Evolutionary conservation across 2,329 filamentous ascomycete genomes (phyloP).

Genomic region (Alternaria brassicae): DNA sequence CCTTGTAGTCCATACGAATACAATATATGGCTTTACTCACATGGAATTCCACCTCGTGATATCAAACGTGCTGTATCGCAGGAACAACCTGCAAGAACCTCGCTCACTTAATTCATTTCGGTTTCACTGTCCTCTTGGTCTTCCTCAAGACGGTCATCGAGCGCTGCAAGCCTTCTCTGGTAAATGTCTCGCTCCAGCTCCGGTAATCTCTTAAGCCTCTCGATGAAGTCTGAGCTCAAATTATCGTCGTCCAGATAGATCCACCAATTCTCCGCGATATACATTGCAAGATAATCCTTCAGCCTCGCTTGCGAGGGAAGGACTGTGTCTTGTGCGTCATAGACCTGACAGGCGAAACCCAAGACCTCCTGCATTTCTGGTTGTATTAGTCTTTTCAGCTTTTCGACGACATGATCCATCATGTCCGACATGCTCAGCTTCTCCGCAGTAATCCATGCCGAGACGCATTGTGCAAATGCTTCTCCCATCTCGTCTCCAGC

Average conservation of each 20-base stretch:
- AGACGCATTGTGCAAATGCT: slow-evolving; percentile 26
- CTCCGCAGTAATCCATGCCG: slow-evolving; percentile 33
- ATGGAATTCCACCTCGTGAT: neutral
- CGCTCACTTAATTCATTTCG: neutral
- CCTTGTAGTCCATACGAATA: neutral
- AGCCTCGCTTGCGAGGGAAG: slow-evolving; percentile 3
- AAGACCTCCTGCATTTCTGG: slow-evolving; percentile 20
- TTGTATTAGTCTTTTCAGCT: slow-evolving; percentile 16
- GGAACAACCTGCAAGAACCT: neutral
- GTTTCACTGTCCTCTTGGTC: neutral
- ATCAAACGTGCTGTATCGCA: neutral
- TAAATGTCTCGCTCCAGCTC: slow-evolving; percentile 28
- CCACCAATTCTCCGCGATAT: slow-evolving; percentile 32
- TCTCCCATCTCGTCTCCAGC: slow-evolving; percentile 18
- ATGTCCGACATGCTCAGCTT: slow-evolving; percentile 36
- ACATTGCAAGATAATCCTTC: slow-evolving; percentile 23
- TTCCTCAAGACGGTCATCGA: neutral
- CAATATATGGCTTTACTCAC: neutral
- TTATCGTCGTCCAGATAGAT: slow-evolving; percentile 19
- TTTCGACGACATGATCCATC: slow-evolving; percentile 33
- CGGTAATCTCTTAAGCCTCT: slow-evolving; percentile 19
- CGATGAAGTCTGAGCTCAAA: slow-evolving; percentile 13
- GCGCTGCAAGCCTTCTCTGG: neutral
- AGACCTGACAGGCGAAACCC: slow-evolving; percentile 25
- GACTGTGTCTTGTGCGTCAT: neutral